Percentiles rank a stretch among this genome's conserved stretches.
Conservation (phyloP, 2,329 filamentous ascomycete species). For the Dryadomyces quercivorus region DNA sequence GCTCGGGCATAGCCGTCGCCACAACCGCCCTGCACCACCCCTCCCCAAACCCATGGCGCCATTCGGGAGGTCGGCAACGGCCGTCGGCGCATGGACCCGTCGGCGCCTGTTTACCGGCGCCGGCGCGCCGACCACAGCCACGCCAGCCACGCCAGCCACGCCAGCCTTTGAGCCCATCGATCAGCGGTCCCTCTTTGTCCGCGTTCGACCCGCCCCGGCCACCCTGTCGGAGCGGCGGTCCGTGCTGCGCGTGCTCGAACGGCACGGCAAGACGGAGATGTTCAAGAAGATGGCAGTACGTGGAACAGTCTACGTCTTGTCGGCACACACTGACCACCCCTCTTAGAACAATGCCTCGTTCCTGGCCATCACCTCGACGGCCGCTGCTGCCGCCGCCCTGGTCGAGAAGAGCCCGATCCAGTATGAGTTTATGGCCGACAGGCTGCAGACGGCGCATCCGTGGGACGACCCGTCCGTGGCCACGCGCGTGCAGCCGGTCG, state of each 20-base stretch:
- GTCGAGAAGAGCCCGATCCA: constrained; percentile 33
- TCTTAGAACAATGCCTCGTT: constrained; percentile 35
- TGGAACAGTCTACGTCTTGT: neutral
- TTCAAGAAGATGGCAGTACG: constrained; percentile 36
- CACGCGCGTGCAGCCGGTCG: constrained; percentile 10
- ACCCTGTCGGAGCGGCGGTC: constrained; percentile 42
- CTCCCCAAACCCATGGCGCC: neutral
- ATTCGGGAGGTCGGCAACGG: neutral
- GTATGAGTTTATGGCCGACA: constrained; percentile 25
- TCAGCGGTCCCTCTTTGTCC: constrained; percentile 29
- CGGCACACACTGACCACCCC: neutral
- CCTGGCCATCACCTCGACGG: constrained; percentile 32
- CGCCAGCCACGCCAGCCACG: neutral
- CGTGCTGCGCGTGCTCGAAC: constrained; percentile 38
- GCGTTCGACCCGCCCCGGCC: constrained; percentile 37
- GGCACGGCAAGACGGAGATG: constrained; percentile 35
- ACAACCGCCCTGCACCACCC: too few species aligned
- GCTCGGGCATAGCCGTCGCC: too few species aligned
- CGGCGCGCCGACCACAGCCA: neutral
- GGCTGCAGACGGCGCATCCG: constrained; percentile 12
- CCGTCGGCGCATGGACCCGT: neutral
- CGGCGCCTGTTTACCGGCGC: neutral
- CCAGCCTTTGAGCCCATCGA: constrained; percentile 1
- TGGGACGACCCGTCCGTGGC: constrained; percentile 10
- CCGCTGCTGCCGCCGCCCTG: constrained; percentile 26